Evolutionary conservation across 2,329 filamentous ascomycete genomes (phyloP), one percentile per base, ranked within the genome.

Genomic region (Diatrype stigma): DNA sequence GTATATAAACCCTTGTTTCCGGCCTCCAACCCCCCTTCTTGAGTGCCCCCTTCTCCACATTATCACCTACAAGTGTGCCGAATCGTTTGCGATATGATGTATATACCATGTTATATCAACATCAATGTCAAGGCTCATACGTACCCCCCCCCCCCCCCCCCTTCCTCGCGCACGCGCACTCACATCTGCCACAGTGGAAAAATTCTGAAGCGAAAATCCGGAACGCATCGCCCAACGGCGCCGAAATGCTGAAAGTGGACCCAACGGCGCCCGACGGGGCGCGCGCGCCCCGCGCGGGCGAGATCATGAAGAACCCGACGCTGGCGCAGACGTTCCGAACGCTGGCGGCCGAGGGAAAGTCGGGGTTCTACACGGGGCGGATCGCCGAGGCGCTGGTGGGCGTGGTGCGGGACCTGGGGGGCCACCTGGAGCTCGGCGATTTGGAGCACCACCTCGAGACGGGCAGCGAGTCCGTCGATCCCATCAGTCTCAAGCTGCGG

Each of bases 351-450:
- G 78, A 96, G 52, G 91, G 92, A 19, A 96, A 95, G 70, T 83
- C 84, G 60, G 94, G 93, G 0, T 99, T 96, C 74, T 99, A 99
- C 68, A 80, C 84, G 22, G 94, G 94, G 1, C 78, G 85, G 35
- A 84, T 97, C 47, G 94, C 90, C 3, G 81, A 94, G 63, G 86
- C 86, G 56, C 76, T 97, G 16, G 80, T 96, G 47, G 86, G 89
- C 62, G 90, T 91, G 0, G 82, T 93, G 1, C 77, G 82, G 55
- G 83, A 87, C 51, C 80, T 86, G 0, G 93, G 93, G 22, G 91
- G 92, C 0, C 83, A 85, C 58, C 74, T 97, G 32, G 85, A 86
- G 11, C 73, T 94, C 1, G 87, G 89, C 2, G 94, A 99, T 64
- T 72, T 99, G 14, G 79, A 85, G 61, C 78, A 90, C 58, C 93